A percentile compares a stretch with the other conserved stretches of the same genome.
Evolutionary conservation across 2,329 filamentous ascomycete genomes (phyloP).

Genomic region (Xylariaceae sp.): DNA sequence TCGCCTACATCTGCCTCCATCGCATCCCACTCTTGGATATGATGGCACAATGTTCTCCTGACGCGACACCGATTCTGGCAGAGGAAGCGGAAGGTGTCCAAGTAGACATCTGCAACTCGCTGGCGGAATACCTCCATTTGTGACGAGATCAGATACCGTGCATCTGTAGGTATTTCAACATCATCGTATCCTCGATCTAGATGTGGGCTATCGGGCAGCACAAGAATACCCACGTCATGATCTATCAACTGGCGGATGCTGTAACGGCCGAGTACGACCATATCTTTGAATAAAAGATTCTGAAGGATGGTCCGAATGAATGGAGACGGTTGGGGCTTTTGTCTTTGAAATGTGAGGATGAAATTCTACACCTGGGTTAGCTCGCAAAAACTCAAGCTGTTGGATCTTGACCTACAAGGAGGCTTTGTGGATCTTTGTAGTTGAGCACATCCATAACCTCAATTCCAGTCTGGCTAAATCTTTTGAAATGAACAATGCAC

Average conservation of each 20-base stretch:
- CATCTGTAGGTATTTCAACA: conserved; percentile 69
- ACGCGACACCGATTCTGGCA: conserved; percentile 90
- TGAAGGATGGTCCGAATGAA: conserved; percentile 80
- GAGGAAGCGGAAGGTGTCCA: conserved; percentile 78
- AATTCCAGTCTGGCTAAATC: conserved; percentile 67
- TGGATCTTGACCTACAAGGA: conserved; percentile 52
- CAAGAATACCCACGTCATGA: conserved; percentile 73
- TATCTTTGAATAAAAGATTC: conserved; percentile 68
- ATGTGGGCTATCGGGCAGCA: conserved; percentile 67
- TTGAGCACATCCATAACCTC: conserved; percentile 65
- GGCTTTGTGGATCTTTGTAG: conserved; percentile 64
- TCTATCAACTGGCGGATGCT: conserved; percentile 73
- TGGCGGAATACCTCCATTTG: conserved; percentile 68
- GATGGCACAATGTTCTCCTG: conserved; percentile 83
- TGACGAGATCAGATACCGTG: conserved; percentile 67
- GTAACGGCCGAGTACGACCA: conserved; percentile 63
- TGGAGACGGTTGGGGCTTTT: conserved; percentile 76
- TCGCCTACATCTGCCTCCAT: conserved; percentile 79
- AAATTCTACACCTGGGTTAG: conserved; percentile 53
- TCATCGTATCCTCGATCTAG: conserved; percentile 72
- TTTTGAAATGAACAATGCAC: conserved; percentile 64
- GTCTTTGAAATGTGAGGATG: conserved; percentile 68
- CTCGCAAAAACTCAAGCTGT: background rate
- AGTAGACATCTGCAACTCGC: conserved; percentile 63
- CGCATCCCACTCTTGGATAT: conserved; percentile 76